Percentiles rank a stretch among this genome's conserved stretches.
Conservation (phyloP, 179 eudicot species). For the Drosera spatulata region DNA sequence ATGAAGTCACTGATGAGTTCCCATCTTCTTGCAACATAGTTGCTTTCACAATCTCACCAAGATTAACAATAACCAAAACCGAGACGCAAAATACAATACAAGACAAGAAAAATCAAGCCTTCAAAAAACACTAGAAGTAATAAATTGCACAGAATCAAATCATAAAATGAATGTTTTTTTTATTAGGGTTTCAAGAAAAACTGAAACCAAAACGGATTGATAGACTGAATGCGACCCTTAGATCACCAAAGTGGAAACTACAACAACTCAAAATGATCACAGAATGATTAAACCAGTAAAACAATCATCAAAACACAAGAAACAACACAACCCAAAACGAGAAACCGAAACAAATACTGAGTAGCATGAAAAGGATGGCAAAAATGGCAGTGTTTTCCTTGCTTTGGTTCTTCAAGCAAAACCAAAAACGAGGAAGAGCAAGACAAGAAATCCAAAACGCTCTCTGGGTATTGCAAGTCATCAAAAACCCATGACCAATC, state of each 20-base stretch:
- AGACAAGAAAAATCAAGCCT: conserved; percentile 8
- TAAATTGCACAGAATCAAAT: not conserved
- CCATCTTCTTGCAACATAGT: conserved; percentile 60
- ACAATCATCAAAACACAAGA: too few species aligned
- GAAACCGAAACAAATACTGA: too few species aligned
- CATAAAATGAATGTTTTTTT: too few species aligned
- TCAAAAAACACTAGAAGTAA: not conserved
- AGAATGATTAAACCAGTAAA: too few species aligned
- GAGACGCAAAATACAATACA: not conserved
- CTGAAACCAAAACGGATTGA: too few species aligned
- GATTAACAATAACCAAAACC: not conserved
- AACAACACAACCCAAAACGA: too few species aligned
- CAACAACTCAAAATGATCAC: too few species aligned
- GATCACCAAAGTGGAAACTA: too few species aligned
- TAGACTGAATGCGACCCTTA: too few species aligned
- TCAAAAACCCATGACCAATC: conserved; percentile 30
- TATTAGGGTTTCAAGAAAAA: too few species aligned
- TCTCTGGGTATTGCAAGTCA: conserved; percentile 34
- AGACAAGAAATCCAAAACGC: conserved; percentile 17
- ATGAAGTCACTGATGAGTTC: conserved; percentile 51
- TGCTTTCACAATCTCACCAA: conserved; percentile 14
- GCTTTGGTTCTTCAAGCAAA: too few species aligned
- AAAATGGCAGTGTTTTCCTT: not conserved
- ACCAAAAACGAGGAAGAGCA: conserved; percentile 1
- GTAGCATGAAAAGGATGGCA: conserved; percentile 8